phyloP scores from a whole-genome alignment of 305 asterid species.

The Solanum aculeatissimum region DNA sequence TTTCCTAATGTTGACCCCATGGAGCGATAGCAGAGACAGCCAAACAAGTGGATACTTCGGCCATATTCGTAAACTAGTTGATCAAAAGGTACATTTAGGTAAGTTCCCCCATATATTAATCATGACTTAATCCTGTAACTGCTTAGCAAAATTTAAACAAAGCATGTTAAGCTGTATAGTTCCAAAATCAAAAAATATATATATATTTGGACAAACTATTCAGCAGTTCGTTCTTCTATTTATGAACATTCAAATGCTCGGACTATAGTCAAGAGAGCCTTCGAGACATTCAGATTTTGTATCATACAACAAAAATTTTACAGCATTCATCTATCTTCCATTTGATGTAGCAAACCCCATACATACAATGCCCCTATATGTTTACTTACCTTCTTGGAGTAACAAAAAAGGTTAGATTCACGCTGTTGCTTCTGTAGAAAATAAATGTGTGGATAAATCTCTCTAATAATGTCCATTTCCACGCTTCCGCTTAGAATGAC shows the following conservation, averaged over 20 bases:
- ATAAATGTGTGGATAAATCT: not conserved
- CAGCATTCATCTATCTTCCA: not conserved
- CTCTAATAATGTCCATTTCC: slow-evolving; percentile 2
- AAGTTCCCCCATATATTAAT: no score
- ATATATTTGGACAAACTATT: not conserved
- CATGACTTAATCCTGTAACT: not conserved
- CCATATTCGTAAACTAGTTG: no score
- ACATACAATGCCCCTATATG: not conserved
- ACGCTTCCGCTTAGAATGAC: slow-evolving; percentile 10
- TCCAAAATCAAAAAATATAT: no score
- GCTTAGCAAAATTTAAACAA: no score
- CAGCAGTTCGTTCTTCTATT: not conserved
- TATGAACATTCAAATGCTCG: not conserved
- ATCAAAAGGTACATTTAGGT: no score
- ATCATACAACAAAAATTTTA: not conserved
- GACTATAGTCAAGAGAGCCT: not conserved
- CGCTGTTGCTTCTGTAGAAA: not conserved
- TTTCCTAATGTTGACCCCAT: not conserved
- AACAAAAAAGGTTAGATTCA: not conserved
- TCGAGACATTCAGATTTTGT: not conserved
- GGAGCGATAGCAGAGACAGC: no score
- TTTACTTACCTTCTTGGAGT: not conserved
- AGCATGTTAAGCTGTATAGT: not conserved
- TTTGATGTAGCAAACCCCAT: not conserved
- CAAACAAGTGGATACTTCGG: no score